Percentiles rank a stretch among this genome's conserved stretches.
These are phyloP conservation scores for Cocos nucifera DNA, from an alignment of 176 grass and related monocot genomes.

Conservation along the genomic window DNA sequence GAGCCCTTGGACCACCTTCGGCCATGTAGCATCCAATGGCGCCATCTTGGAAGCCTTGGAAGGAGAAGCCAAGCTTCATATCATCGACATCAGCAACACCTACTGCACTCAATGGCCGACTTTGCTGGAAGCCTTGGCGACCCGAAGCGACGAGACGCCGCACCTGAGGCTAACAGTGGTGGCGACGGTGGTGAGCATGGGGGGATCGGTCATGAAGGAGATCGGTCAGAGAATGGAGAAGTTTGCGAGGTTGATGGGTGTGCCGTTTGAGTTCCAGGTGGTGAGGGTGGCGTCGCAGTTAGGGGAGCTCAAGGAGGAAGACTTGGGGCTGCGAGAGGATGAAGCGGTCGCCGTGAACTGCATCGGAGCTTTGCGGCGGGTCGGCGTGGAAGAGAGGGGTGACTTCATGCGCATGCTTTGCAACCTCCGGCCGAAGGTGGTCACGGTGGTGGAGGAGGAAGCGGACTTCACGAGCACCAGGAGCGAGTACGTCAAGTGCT, in stretches of 20 bases:
- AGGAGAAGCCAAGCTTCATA: conserved; percentile 2
- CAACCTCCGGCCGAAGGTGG: conserved; percentile 1
- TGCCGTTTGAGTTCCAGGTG: conserved; percentile 13
- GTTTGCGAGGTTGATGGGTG: conserved; percentile 21
- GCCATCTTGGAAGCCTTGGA: conserved; percentile 5
- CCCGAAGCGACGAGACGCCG: conserved; percentile 9
- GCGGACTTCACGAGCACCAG: conserved; percentile 4
- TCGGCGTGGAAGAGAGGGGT: neutral
- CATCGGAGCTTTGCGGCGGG: conserved; percentile 2
- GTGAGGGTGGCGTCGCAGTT: neutral
- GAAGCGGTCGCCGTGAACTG: conserved; percentile 21
- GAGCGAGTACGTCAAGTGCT: conserved; percentile 1
- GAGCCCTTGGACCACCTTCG: conserved; percentile 6
- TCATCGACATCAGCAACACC: conserved; percentile 5
- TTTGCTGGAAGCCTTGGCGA: conserved; percentile 2
- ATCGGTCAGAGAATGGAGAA: conserved; percentile 14
- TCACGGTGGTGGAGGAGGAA: conserved; percentile 21
- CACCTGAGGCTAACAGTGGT: conserved; percentile 15
- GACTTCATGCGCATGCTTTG: conserved; percentile 5
- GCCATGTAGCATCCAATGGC: conserved; percentile 7
- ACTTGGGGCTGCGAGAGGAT: neutral
- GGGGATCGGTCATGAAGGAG: conserved; percentile 6
- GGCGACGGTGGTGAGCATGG: neutral
- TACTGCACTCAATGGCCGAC: conserved; percentile 7
- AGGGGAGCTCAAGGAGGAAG: conserved; percentile 1